Base-by-base conservation (phyloP, 2,329 filamentous ascomycete genomes). In the Laburnicola sp. region DNA sequence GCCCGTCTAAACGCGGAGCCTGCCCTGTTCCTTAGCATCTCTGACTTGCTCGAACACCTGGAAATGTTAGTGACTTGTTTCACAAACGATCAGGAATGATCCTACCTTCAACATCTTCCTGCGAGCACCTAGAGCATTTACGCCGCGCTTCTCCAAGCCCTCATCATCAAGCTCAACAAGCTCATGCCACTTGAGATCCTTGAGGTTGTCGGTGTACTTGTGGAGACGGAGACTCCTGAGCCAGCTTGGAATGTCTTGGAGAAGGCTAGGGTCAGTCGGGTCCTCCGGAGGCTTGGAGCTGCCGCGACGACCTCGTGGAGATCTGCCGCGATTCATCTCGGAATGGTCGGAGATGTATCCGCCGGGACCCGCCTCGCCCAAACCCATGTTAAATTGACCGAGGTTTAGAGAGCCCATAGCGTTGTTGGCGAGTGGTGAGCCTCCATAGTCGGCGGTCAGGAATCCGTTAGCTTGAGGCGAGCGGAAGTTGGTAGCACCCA, bases 211-310 rank as follows among this genome's bases (percentile, higher is more conserved):
- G 7, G 94, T 99, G 76, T 99, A 99, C 79, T 99, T 99, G 81
- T 99, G 94, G 65, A 99, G 81, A 54, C 94, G 86, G 70, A 97
- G 82, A 73, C 91, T 97, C 71, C 94, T 86, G 66, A 99, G 83
- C 94, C 94, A 99, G 72, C 86, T 88, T 48, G 94, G 93, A 62
- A 99, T 97, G 69, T 99, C 94, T 75, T 96, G 89, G 63, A 99
- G 81, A 53, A 99, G 82, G 36, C 82, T 86, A 11, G 89, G 88
- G 73, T 99, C 94, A 21, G 93, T 97, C 3, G 94, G 94, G 68
- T 99, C 94, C 79, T 99, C 94, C 40, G 94, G 94, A 27, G 94
- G 94, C 82, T 97, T 99, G 37, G 91, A 96, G 80, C 88, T 97
- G 59, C 94, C 94, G 62, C 94, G 84, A 57, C 94, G 86, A 64